Conservation (phyloP, 345 rosid species). For the Mallotus nudiflorus region DNA sequence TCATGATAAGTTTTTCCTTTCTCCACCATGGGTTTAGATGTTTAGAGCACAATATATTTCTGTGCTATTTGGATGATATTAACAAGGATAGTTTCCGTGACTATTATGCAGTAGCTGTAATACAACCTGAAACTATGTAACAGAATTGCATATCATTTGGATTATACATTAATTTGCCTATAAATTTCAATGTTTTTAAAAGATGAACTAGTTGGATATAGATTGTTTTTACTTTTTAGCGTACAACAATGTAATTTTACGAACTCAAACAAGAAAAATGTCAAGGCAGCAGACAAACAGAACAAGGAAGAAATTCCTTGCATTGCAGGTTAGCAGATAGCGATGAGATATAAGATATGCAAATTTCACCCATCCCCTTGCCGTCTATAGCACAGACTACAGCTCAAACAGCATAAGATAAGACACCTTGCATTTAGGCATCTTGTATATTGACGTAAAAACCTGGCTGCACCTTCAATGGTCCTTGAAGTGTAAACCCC, state of each 20-base stretch:
- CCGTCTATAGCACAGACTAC: neutral
- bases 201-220: too few relatives aligned
- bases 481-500: conserved; percentile 75
- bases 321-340: neutral
- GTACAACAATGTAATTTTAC: neutral
- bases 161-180: neutral
- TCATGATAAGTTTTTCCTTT: too few relatives aligned
- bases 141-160: too few relatives aligned
- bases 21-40: too few relatives aligned
- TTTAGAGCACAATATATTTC: too few relatives aligned
- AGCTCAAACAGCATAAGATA: conserved; percentile 4
- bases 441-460: conserved; percentile 62
- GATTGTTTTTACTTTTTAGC: neutral
- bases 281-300: neutral
- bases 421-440: conserved; percentile 54
- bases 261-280: neutral
- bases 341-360: too few relatives aligned
- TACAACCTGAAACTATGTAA: too few relatives aligned
- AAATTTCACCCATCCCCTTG: neutral
- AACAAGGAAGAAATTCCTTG: neutral
- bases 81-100: neutral
- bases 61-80: too few relatives aligned
- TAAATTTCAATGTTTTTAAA: too few relatives aligned
- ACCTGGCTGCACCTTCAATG: conserved; percentile 57
- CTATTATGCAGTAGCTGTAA: too few relatives aligned